Percentiles rank a stretch among this genome's conserved stretches.
phyloP scores from a whole-genome alignment of 176 grass and related monocot species.

The Musa acuminata region DNA sequence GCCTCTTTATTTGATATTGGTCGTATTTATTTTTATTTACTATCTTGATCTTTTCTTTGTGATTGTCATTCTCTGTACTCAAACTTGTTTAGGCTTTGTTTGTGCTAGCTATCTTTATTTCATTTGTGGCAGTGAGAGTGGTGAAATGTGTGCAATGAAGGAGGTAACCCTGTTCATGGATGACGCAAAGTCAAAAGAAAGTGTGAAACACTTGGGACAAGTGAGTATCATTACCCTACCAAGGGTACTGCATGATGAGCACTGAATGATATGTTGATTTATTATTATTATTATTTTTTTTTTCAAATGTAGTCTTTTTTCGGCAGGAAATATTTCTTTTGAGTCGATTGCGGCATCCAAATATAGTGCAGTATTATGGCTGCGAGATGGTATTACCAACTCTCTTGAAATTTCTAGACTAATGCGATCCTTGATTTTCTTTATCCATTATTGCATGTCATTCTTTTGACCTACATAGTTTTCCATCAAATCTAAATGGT shows the following conservation, averaged over 20 bases:
- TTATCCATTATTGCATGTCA: not conserved
- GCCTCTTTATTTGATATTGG: not conserved
- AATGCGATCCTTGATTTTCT: not conserved
- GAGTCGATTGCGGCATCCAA: conserved; percentile 80
- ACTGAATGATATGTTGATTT: conserved; percentile 21
- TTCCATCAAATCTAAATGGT: not conserved
- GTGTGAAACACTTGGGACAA: conserved; percentile 79
- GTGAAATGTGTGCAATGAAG: conserved; percentile 99
- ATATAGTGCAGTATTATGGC: conserved; percentile 96
- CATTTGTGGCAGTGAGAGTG: conserved; percentile 59
- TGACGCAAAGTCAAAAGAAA: conserved; percentile 97
- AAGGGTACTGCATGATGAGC: not conserved
- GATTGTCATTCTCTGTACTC: conserved; percentile 2
- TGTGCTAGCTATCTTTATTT: conserved; percentile 21
- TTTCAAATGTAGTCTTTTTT: conserved; percentile 27
- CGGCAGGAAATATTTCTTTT: conserved; percentile 97
- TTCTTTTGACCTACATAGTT: not conserved
- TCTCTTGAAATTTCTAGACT: not conserved
- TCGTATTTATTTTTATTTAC: not conserved
- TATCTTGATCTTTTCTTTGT: not conserved
- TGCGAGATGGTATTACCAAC: conserved; percentile 72
- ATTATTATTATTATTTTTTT: conserved; percentile 14
- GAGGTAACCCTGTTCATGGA: conserved; percentile 98
- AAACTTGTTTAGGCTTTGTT: not conserved
- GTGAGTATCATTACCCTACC: conserved; percentile 30